Evolutionary conservation across 164 flowering plant genomes (phyloP).

Genomic region (Liquidambar formosana): DNA sequence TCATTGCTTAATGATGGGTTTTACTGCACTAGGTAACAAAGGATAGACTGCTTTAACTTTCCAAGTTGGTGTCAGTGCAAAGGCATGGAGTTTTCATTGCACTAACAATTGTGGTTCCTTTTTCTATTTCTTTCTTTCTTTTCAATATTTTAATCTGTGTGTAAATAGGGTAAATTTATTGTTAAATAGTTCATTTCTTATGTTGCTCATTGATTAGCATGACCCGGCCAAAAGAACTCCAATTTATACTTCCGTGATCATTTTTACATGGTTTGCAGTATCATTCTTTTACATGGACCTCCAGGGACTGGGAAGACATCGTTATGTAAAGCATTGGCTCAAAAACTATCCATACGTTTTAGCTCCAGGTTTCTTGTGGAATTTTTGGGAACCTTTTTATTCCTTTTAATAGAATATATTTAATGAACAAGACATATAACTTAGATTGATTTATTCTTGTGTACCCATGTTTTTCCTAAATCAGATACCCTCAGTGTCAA

Average conservation of each 20-base stretch:
- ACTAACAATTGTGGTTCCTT: neutral
- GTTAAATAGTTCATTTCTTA: neutral
- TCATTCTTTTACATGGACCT: conserved; percentile 96
- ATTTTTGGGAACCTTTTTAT: neutral
- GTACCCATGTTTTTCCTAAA: conserved; percentile 12
- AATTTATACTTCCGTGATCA: neutral
- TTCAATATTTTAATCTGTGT: neutral
- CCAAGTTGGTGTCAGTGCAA: neutral
- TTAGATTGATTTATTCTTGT: neutral
- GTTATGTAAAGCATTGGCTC: conserved; percentile 95
- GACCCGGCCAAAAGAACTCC: neutral
- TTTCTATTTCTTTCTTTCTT: neutral
- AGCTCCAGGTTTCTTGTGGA: conserved; percentile 51
- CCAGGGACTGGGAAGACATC: conserved; percentile 99
- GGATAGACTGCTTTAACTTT: neutral
- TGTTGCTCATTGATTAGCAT: neutral
- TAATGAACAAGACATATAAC: neutral
- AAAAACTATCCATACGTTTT: conserved; percentile 88
- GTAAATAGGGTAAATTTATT: neutral
- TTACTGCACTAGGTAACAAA: neutral
- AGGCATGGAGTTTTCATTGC: neutral
- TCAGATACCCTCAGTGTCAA: conserved; percentile 90
- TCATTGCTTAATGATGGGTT: neutral
- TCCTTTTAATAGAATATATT: neutral
- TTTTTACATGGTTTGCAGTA: conserved; percentile 43